Evolutionary conservation across 768 basidiomycete genomes (phyloP), one percentile per base, ranked within the genome.

Genomic region (Kockovaella imperatae): DNA sequence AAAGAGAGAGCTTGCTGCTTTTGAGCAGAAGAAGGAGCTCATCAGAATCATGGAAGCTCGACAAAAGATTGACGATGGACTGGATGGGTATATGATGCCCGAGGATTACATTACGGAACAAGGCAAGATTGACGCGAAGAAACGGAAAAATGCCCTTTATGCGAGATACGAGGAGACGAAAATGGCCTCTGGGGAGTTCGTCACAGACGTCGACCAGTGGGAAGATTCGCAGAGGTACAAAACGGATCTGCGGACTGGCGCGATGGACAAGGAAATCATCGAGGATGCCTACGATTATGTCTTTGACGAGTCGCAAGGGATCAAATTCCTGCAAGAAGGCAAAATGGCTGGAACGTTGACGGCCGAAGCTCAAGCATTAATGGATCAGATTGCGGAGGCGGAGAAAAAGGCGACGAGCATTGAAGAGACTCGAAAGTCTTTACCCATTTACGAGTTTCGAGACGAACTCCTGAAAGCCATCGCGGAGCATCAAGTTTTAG

Each of bases 91-190:
- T 67, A 83, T 84, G 73, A 79, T 97, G 35, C 95, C 95, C 0
- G 95, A 97, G 58, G 95, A 97, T 71, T 99, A 99, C 68, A 79
- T 97, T 60, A 99, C 95, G 0, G 93, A 93, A 62, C 90, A 96
- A 69, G 95, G 95, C 24, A 95, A 91, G 74, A 89, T 99, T 52
- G 91, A 97, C 78, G 84, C 82, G 74, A 90, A 95, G 77, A 88
- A 87, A 74, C 90, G 95, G 67, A 81, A 89, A 67, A 84, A 84
- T 56, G 90, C 85, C 0, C 71, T 99, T 43, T 96, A 95, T 70
- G 79, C 85, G 60, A 87, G 95, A 31, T 97, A 99, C 64, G 87
- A 95, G 63, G 95, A 99, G 44, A 63, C 56, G 42, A 73, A 72
- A 44, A 65, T 84, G 67, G 71, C 72, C 68, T 88, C 88, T 52